Evolutionary conservation across 148 eudicot species (phyloP), one percentile per base, ranked within the genome.

Genomic region (Rhododendron henanense): DNA sequence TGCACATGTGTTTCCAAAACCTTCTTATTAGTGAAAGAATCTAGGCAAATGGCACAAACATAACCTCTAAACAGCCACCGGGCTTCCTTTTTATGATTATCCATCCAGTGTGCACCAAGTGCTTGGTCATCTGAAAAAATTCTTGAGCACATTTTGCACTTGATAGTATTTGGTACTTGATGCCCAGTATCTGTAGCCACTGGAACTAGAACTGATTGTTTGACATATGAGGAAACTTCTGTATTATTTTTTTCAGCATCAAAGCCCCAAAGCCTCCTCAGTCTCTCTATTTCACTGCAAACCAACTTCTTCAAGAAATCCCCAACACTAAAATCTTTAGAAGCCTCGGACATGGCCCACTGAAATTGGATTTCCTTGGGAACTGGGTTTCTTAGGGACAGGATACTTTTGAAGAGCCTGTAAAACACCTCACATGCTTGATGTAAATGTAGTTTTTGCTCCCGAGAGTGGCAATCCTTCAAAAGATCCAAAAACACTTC

Each of bases 21-120:
- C 90, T 94, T 97, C 90, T 90, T 92, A 82, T 97, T 95, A 78
- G 95, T 97, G 83, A 97, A 97, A 81, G 99, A 94, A 91, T 97
- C 99, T 45, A 97, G 90, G 89, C 99, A 97, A 47, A 97, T 95
- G 61, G 99, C 97, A 91, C 99, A 97, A 71, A 93, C 98, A 89
- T 97, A 97, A 65, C 98, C 98, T 85, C 96, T 93, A 88, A 95
- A 97, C 78, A 93, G 93, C 95, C 96, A 97, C 81, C 93, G 98
- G 78, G 99, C 98, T 92, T 97, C 99, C 88, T 91, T 97, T 85
- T 94, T 95, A 85, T 97, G 99, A 85, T 83, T 92, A 15, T 93
- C 93, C 86, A 93, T 92, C 96, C 98, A 97, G 88, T 97, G 98
- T 28, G 81, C 65, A 5, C 98, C 98, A 73, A 97, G 96, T 61